Percentiles rank a stretch among this genome's conserved stretches.
Conservation (phyloP, 148 eudicot genomes). For the Linanthus parryae region DNA sequence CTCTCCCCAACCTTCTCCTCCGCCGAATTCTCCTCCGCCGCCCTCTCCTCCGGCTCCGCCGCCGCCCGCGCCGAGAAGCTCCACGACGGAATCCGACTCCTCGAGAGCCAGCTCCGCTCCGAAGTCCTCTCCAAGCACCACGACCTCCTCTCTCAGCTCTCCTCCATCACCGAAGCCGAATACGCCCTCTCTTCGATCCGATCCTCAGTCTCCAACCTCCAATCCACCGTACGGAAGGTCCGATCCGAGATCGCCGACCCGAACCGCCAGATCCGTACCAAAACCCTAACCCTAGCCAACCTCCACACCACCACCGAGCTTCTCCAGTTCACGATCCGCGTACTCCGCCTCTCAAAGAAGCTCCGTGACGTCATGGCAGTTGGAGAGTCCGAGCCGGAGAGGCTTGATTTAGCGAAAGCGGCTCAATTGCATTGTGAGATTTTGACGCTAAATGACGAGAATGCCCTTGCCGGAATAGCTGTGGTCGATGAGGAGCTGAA, state of each 20-base stretch:
- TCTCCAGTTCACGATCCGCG: background rate
- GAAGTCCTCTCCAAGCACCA: conserved; percentile 58
- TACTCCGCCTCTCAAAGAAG: conserved; percentile 3
- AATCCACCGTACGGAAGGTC: conserved; percentile 56
- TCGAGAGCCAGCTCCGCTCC: conserved; percentile 56
- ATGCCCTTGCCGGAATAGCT: conserved; percentile 39
- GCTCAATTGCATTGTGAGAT: conserved; percentile 10
- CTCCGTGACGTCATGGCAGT: conserved; percentile 1
- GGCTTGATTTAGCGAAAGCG: background rate
- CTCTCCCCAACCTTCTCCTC: conserved; percentile 63
- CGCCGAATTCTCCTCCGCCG: conserved; percentile 68
- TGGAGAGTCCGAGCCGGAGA: conserved; percentile 24
- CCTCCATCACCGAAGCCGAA: conserved; percentile 45
- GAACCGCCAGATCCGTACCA: conserved; percentile 17
- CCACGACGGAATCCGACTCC: conserved; percentile 59
- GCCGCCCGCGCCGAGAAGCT: conserved; percentile 75
- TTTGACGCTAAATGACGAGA: background rate
- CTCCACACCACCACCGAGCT: conserved; percentile 13
- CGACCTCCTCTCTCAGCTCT: conserved; percentile 51
- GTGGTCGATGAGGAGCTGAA: conserved; percentile 64
- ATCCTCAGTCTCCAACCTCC: conserved; percentile 49
- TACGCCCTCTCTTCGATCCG: conserved; percentile 45
- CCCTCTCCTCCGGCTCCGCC: conserved; percentile 85
- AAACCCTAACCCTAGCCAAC: background rate
- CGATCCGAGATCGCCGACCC: conserved; percentile 69